phyloP scores from a whole-genome alignment of 169 alveolate genomes.

The Cryptosporidium sp. region DNA sequence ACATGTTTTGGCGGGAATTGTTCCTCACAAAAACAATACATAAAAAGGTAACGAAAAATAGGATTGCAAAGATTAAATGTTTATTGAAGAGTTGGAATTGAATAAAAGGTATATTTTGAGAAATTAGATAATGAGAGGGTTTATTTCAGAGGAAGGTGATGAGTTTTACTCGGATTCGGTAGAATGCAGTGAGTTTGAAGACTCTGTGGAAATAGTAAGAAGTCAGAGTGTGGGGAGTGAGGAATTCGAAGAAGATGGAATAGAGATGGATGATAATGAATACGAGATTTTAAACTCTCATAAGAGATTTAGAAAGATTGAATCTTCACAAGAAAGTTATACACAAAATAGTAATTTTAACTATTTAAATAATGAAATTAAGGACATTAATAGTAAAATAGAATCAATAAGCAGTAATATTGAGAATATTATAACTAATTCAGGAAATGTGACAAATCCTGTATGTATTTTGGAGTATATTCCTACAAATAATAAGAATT shows the following conservation, averaged over 20 bases:
- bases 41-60: constrained; percentile 1
- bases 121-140: background rate
- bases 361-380: constrained; percentile 35
- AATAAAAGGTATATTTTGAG: no score
- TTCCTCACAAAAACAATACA: background rate
- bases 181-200: constrained; percentile 6
- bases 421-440: constrained; percentile 17
- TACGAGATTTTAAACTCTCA: constrained; percentile 1
- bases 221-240: background rate
- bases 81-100: background rate
- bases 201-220: background rate
- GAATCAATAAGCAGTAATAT: constrained; percentile 25
- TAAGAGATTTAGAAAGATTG: constrained; percentile 27
- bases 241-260: background rate
- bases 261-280: background rate
- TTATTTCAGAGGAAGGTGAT: background rate
- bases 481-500: background rate
- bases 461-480: constrained; percentile 45
- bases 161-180: constrained; percentile 18
- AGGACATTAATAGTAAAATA: constrained; percentile 25
- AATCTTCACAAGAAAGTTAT: constrained; percentile 46
- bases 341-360: constrained; percentile 47
- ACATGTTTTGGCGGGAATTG: background rate
- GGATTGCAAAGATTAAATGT: no score
- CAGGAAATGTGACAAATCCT: background rate